phyloP scores from a whole-genome alignment of 768 basidiomycete species.

The Xerocomellus chrysenteron region DNA sequence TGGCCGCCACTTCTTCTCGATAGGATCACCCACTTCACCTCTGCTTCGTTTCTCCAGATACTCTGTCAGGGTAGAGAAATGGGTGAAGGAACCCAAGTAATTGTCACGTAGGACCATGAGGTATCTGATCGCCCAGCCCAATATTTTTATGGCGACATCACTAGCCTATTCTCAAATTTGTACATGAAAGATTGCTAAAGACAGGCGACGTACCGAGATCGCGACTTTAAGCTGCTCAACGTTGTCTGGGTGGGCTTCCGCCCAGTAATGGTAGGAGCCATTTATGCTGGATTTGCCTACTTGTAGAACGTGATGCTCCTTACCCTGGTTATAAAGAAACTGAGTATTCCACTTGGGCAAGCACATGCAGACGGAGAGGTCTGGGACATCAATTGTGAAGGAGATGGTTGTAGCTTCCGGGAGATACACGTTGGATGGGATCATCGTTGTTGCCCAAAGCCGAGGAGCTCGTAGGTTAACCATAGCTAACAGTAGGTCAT shows the following conservation, averaged over 20 bases:
- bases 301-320: conserved; percentile 62
- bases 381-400: conserved; percentile 60
- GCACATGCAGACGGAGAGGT: conserved; percentile 57
- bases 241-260: conserved; percentile 63
- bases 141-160: conserved; percentile 59
- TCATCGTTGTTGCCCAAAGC: conserved; percentile 49
- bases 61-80: conserved; percentile 86
- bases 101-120: conserved; percentile 90
- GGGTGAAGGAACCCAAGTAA: conserved; percentile 92
- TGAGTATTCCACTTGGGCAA: conserved; percentile 91
- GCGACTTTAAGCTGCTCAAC: conserved; percentile 76
- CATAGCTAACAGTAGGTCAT: conserved; percentile 52
- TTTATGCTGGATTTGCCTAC: conserved; percentile 54
- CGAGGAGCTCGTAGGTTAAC: conserved; percentile 61
- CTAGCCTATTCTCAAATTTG: conserved; percentile 38
- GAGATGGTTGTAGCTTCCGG: conserved; percentile 67
- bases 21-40: conserved; percentile 74
- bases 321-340: conserved; percentile 59
- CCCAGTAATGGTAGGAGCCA: conserved; percentile 74
- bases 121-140: conserved; percentile 89
- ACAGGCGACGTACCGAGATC: conserved; percentile 46
- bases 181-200: not conserved
- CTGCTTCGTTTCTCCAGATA: conserved; percentile 69
- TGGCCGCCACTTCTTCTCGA: conserved; percentile 74
- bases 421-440: conserved; percentile 71